Conservation (phyloP, 1,139 yeast species). For the Pichia sp. region DNA sequence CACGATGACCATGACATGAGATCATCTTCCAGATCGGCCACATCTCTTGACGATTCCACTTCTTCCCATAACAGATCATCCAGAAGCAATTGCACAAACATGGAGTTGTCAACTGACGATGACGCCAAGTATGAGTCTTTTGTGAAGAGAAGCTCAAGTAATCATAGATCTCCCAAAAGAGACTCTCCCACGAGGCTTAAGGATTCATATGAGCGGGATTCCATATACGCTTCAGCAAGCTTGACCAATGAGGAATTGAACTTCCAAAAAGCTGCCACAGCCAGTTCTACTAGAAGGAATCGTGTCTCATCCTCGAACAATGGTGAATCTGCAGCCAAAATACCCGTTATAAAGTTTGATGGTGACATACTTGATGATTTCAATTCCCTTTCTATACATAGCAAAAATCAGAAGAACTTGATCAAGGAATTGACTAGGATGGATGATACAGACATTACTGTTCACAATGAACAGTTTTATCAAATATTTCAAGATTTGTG, state of each 20-base stretch:
- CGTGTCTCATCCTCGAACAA: too few species aligned
- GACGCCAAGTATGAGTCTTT: too few species aligned
- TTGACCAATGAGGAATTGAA: neutral
- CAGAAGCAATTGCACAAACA: too few species aligned
- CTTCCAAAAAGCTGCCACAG: too few species aligned
- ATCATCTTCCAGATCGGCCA: too few species aligned
- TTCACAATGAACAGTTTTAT: conserved; percentile 18
- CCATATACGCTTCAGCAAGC: conserved; percentile 5
- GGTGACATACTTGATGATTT: conserved; percentile 1
- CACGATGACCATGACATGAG: too few species aligned
- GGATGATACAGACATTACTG: conserved; percentile 15
- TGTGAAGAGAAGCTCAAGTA: neutral
- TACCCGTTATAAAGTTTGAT: conserved; percentile 15
- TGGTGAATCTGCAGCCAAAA: conserved; percentile 4
- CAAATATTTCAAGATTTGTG: conserved; percentile 15
- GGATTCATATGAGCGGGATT: neutral
- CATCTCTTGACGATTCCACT: too few species aligned
- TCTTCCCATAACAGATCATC: too few species aligned
- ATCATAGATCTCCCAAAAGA: conserved; percentile 2
- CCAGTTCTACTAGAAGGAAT: neutral
- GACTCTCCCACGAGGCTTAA: neutral
- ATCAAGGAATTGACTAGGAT: conserved; percentile 12
- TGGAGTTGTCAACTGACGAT: too few species aligned
- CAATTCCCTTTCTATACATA: neutral
- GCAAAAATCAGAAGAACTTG: conserved; percentile 7